Evolutionary conservation across 257 asterid species (phyloP), one percentile per base, ranked within the genome.

Genomic region (Thymus quinquecostatus): DNA sequence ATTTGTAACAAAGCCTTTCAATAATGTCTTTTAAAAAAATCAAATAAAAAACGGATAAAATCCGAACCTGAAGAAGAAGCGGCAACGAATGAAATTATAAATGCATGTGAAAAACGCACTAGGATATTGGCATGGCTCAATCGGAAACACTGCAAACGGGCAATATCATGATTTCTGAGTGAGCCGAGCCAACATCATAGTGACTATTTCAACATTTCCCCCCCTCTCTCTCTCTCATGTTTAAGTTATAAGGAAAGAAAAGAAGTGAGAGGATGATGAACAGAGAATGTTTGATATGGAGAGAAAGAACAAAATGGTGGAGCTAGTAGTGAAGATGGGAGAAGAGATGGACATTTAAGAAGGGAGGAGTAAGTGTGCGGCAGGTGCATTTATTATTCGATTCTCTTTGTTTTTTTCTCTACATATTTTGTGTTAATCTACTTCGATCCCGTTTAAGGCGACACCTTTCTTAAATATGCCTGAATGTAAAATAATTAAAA

Each of bases 61-160:
- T 47, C 49, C 49, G 43, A 58, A 68, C 75, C 58, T 49, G 49
- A 53, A 28, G 68, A 51, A 36, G 5, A 43, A 9, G 48, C 10
- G 8, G 4, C 48, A 6, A 0, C 8, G 9, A 5, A 41, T 41
- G 6, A 0, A 41, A 1, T 5, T 41, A 0, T 43, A 49, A 12
- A 1, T 6, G 3, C 2, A n/a, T 11, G 38, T 3, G 82, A 83
- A 85, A 78, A 76, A 60, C 69, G 63, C 84, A 76, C 85, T 81
- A 62, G 75, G 88, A 87, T 87, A 83, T 87, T 87, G 93, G 87
- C 87, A 65, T 88, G 89, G 86, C 89, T 84, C 95, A 88, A 84
- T 88, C 91, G 82, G 28, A 43, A 43, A 43, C 6, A 36, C 10
- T 43, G 11, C 48, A 43, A 36, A 0, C 40, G 40, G 40, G 40